Base-by-base conservation (phyloP, 2,329 filamentous ascomycete genomes). In the Aspergillus sp. region DNA sequence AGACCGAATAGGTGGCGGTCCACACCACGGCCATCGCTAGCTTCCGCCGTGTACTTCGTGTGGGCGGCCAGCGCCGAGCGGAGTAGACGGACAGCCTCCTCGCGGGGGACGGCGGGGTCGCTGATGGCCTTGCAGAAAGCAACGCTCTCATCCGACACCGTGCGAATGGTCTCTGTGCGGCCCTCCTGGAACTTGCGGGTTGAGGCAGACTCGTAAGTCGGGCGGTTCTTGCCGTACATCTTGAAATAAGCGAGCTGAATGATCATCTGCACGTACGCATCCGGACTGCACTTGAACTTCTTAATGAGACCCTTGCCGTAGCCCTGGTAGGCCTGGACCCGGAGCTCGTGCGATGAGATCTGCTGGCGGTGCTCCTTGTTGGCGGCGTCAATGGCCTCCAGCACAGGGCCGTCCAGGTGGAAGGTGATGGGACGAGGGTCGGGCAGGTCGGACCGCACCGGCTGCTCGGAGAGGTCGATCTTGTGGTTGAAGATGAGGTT, bases 251-350 rank as follows among this genome's bases (percentile, higher is more conserved):
- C 95, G 56, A 98, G 87, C 79, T 99, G 95, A 76, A 99, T 99
- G 76, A 97, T 82, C 92, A 99, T 95, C 80, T 99, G 95, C 45
- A 98, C 92, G 78, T 96, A 99, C 32, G 94, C 95, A 72, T 99
- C 96, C 30, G 95, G 95, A 25, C 91, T 96, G 86, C 91, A 97
- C 82, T 92, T 96, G 88, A 99, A 98, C 80, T 97, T 96, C 88
- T 99, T 99, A 84, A 99, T 98, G 63, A 99, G 83, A 25, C 92
- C 92, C 83, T 99, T 99, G 76, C 95, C 95, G 78, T 99, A 99
- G 70, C 89, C 94, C 79, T 98, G 93, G 83, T 96, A 99, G 28
- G 92, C 91, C 77, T 98, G 94, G 2, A 99, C 93, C 21, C 91
- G 87, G 49, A 99, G 88, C 77, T 99, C 90, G 78, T 99, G 95